Base-by-base conservation (phyloP, 75 land plant genomes). In the Pinus taeda region DNA sequence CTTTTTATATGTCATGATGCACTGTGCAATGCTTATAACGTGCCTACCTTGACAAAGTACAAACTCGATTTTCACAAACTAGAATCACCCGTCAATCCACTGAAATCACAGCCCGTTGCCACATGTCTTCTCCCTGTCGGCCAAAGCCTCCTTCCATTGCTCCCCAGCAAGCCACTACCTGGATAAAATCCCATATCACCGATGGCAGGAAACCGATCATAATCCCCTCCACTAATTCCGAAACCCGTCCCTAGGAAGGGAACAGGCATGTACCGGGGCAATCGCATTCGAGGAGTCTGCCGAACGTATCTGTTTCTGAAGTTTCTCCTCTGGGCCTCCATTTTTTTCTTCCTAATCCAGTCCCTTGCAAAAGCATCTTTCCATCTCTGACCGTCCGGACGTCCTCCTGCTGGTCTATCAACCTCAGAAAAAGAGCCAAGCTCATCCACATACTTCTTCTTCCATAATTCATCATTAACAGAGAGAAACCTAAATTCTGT, bases 391-490 rank as follows among this genome's bases (percentile, higher is more conserved):
- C 53, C 74, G 8, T 20, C 70, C 15, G 33, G 73, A 30, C 45
- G 67, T 45, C 26, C 59, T 45, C n/a, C 56, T 14, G 7, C 72
- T 49, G 55, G 55, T 9, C 12, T 49, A 49, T 49, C 11, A 20
- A 20, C 62, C 62, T 60, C 62, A 60, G 21, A 60, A 26, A 18
- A 15, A 45, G 37, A 6, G 12, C 87, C 85, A 78, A 91, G 90
- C 71, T 92, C 89, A 79, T 88, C 85, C 36, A 15, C 26, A 65
- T 65, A 92, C 76, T 82, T 91, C 57, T 67, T 36, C 81, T 82
- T 89, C 99, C 99, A 97, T 26, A 97, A 71, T 7, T 86, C 90
- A 75, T 90, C 87, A 77, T 83, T 85, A 0, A 88, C 82, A 24
- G 90, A 79, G 24, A 97, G 60, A 39, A 82, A 85, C 75, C 84